Evolutionary conservation across 2,329 filamentous ascomycete species (phyloP).

Genomic region (Scorias spongiosa): DNA sequence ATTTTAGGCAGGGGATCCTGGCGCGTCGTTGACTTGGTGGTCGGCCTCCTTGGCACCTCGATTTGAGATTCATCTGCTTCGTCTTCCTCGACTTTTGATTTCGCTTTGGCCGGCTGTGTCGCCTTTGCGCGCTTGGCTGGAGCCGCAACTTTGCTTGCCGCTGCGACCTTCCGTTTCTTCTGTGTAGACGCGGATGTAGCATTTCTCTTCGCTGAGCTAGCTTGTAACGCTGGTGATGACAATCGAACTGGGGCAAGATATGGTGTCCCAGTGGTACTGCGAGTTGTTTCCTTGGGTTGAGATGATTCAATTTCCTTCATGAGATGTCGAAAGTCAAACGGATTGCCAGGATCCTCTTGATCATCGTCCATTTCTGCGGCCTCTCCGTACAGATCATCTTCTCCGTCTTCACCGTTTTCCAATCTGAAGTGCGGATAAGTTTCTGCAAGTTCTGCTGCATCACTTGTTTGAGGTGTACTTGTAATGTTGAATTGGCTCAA

Average conservation of each 20-base stretch:
- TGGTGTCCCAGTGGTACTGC: not conserved
- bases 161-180: conserved; percentile 2
- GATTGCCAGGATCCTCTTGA: conserved; percentile 29
- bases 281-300: not conserved
- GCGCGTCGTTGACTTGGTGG: conserved; percentile 3
- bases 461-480: conserved; percentile 49
- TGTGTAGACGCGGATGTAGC: conserved; percentile 3
- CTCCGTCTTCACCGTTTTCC: conserved; percentile 10
- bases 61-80: not conserved
- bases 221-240: conserved; percentile 6
- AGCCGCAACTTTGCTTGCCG: not conserved
- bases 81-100: not conserved
- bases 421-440: conserved; percentile 43
- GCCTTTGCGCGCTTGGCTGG: not conserved
- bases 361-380: conserved; percentile 19
- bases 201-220: conserved; percentile 6
- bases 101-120: not conserved
- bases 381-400: conserved; percentile 16
- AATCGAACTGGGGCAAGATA: conserved; percentile 4
- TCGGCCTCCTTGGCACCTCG: conserved; percentile 1
- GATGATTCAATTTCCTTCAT: conserved; percentile 12
- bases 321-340: conserved; percentile 36
- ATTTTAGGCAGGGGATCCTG: conserved; percentile 3
- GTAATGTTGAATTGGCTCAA: conserved; percentile 78
- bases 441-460: conserved; percentile 47